Evolutionary conservation across 1,139 yeast genomes (phyloP).

Genomic region (Protomyces gravidus): DNA sequence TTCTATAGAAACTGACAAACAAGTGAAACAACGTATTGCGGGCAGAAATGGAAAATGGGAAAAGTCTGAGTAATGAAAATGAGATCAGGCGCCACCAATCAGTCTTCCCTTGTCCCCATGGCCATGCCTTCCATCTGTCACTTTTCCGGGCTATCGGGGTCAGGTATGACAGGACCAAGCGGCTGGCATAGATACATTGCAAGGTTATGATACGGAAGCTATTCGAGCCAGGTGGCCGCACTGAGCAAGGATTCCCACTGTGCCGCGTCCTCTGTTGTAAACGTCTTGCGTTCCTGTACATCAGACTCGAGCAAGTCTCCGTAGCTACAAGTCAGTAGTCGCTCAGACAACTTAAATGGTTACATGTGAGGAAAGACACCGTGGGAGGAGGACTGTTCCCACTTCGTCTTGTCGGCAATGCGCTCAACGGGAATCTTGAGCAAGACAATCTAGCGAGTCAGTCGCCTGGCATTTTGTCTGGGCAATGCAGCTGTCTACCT

Average conservation of each 20-base stretch:
- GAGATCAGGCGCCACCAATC: too few species aligned
- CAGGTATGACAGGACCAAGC: too few species aligned
- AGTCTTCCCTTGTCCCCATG: too few species aligned
- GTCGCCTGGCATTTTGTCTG: neutral
- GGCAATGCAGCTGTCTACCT: neutral
- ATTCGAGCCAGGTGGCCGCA: neutral
- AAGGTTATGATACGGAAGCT: neutral
- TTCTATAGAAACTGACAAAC: too few species aligned
- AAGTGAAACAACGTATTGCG: too few species aligned
- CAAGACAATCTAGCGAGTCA: constrained; percentile 4
- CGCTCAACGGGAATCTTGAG: constrained; percentile 5
- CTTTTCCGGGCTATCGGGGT: too few species aligned
- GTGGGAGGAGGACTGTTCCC: constrained; percentile 19
- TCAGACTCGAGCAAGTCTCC: constrained; percentile 17
- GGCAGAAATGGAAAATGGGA: too few species aligned
- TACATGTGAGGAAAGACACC: constrained; percentile 19
- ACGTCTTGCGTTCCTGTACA: constrained; percentile 3
- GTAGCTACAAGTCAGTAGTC: neutral
- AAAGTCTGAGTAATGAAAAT: too few species aligned
- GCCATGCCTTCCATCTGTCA: too few species aligned
- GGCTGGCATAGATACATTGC: too few species aligned
- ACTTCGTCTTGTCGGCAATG: constrained; percentile 11
- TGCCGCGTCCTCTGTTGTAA: constrained; percentile 5
- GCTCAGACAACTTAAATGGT: neutral
- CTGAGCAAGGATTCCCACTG: constrained; percentile 13